Evolutionary conservation across 164 flowering plant species (phyloP), one percentile per base, ranked within the genome.

Genomic region (Stephania cephalantha): DNA sequence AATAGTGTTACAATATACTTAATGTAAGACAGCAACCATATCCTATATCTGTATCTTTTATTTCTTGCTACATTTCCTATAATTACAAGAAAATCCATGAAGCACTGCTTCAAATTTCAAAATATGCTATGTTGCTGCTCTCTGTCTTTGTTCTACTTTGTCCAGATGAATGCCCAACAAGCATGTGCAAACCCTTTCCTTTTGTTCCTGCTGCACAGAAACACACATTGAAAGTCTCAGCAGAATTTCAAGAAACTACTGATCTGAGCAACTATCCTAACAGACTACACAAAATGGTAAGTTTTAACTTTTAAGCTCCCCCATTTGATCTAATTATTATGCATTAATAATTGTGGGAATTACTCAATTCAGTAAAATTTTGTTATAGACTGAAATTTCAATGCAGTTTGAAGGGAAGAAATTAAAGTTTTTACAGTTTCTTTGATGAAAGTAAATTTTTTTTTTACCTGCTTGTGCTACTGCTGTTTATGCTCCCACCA

Each of bases 121-220:
- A 67, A 22, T 73, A 53, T 73, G 74, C 66, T 15, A 69, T 53
- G 76, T 73, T 71, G 75, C 55, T 72, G 77, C 31, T 71, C 71
- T 31, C 71, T 76, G 63, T 72, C 69, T 78, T 75, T 83, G 77
- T 67, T 72, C 81, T 81, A 81, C 76, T 77, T 81, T 77, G 68
- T 67, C 55, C 45, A 50, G 77, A 82, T 76, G 77, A 80, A 81
- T 52, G 86, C 78, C 84, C 83, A 86, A 79, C 87, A 86, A 52
- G 80, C 78, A 46, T 82, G 77, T 15, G 73, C 45, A 61, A 71
- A 53, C 71, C 68, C 75, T 30, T 65, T 73, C 65, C 20, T 35
- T 35, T 35, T 69, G n/a, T 73, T 72, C 78, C 86, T 86, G 86
- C 82, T 9, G 46, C 13, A 35, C 25, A 13, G 3, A 55, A 67